Conservation (phyloP, 1,139 yeast genomes). For the Yamadazyma triangularis region DNA sequence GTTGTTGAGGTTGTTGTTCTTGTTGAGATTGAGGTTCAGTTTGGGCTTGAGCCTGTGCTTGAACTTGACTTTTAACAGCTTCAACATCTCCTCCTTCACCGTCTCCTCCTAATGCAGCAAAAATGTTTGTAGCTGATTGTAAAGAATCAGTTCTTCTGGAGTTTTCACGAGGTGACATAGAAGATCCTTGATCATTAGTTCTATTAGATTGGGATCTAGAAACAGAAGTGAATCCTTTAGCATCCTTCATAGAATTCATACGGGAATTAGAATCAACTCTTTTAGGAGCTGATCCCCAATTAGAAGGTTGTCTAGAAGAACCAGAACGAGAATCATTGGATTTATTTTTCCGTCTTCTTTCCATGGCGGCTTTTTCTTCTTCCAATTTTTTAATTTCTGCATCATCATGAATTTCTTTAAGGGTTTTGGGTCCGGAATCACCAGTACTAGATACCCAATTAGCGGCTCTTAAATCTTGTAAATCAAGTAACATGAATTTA, state of each 20-base stretch:
- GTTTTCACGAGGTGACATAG: slow-evolving; percentile 25
- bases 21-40: slow-evolving; percentile 4
- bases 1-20: neutral
- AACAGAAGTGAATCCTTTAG: slow-evolving; percentile 30
- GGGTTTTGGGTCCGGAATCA: slow-evolving; percentile 86
- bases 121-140: slow-evolving; percentile 43
- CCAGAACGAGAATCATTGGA: slow-evolving; percentile 47
- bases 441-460: slow-evolving; percentile 59
- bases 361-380: slow-evolving; percentile 54
- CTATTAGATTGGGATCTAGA: slow-evolving; percentile 32
- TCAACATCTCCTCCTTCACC: slow-evolving; percentile 23
- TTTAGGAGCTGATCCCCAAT: slow-evolving; percentile 34
- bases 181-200: slow-evolving; percentile 12
- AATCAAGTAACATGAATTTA: slow-evolving; percentile 84
- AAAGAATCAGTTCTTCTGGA: slow-evolving; percentile 45
- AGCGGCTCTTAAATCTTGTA: slow-evolving; percentile 67
- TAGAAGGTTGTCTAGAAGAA: slow-evolving; percentile 46
- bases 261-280: slow-evolving; percentile 18
- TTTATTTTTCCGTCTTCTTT: slow-evolving; percentile 31
- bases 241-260: slow-evolving; percentile 20
- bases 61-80: slow-evolving; percentile 4
- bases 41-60: slow-evolving; percentile 1
- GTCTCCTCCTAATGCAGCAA: slow-evolving; percentile 52
- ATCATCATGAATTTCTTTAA: slow-evolving; percentile 85
- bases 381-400: slow-evolving; percentile 62